A percentile compares a stretch with the other conserved stretches of the same genome.
These are phyloP conservation scores for Tetradesmus obliquus DNA, from an alignment of 139 green algal species.

Conservation along the genomic window DNA sequence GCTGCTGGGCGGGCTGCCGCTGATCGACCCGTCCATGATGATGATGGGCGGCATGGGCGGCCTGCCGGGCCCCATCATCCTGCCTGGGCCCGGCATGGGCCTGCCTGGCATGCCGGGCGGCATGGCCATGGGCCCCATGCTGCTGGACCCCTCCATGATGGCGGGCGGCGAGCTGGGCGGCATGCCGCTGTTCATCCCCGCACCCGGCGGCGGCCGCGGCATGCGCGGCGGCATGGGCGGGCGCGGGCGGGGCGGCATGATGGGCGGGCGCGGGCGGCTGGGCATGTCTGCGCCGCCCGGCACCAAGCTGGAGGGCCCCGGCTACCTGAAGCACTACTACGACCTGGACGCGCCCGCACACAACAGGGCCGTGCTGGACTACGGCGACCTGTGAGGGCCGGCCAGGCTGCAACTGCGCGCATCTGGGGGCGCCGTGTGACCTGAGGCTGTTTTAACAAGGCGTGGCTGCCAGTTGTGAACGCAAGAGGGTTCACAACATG, in stretches of 20 bases:
- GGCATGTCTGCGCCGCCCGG: slow-evolving; percentile 38
- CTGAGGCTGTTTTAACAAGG: too few relatives aligned
- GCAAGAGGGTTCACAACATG: too few relatives aligned
- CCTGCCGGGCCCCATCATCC: slow-evolving; percentile 39
- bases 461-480: too few relatives aligned
- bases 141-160: slow-evolving; percentile 36
- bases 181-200: slow-evolving; percentile 25
- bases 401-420: too few relatives aligned
- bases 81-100: slow-evolving; percentile 23
- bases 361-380: slow-evolving; percentile 88
- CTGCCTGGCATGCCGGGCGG: slow-evolving; percentile 6
- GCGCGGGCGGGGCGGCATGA: not conserved
- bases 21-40: slow-evolving; percentile 31
- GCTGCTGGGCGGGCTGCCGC: slow-evolving; percentile 30
- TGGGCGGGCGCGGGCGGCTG: slow-evolving; percentile 48
- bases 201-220: slow-evolving; percentile 23
- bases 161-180: slow-evolving; percentile 15
- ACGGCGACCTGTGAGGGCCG: slow-evolving; percentile 80
- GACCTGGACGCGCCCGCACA: slow-evolving; percentile 88
- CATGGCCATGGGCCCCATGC: slow-evolving; percentile 26
- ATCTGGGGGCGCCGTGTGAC: too few relatives aligned
- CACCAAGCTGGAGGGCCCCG: slow-evolving; percentile 46
- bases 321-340: slow-evolving; percentile 73
- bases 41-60: slow-evolving; percentile 55
- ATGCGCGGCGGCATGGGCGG: slow-evolving; percentile 32